Evolutionary conservation across 495 filamentous ascomycete genomes (phyloP).

Genomic region (Glonium stellatum): DNA sequence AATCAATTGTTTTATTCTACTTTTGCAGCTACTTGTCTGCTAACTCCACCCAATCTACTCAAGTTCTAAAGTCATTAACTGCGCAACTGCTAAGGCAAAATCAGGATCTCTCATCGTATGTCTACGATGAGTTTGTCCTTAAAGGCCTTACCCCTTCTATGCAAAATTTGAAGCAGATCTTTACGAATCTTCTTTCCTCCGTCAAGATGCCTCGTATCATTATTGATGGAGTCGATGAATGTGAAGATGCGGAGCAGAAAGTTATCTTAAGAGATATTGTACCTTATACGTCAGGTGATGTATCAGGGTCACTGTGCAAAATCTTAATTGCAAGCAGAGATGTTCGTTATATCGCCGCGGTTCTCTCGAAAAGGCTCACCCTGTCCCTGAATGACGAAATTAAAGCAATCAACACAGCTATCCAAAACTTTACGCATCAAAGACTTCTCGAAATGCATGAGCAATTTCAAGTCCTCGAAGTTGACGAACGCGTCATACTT

Average conservation of each 20-base stretch:
- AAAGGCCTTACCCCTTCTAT: not conserved
- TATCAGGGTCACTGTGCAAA: not conserved
- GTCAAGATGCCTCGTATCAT: not conserved
- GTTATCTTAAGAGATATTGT: not conserved
- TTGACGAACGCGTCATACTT: not conserved
- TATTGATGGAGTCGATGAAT: conserved; percentile 15
- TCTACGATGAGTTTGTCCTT: not conserved
- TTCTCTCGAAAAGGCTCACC: not conserved
- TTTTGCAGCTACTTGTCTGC: conserved; percentile 7
- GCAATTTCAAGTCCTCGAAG: not conserved
- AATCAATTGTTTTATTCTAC: conserved; percentile 4
- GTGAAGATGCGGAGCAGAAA: not conserved
- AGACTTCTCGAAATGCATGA: not conserved
- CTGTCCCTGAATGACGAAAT: not conserved
- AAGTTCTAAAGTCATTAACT: not conserved
- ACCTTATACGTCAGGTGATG: not conserved
- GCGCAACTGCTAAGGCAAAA: not conserved
- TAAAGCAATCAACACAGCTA: not conserved
- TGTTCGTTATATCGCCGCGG: not conserved
- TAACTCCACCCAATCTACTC: conserved; percentile 3
- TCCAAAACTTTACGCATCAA: not conserved
- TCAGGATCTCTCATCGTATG: not conserved
- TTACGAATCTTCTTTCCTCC: not conserved
- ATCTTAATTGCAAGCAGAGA: conserved; percentile 3
- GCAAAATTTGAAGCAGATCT: not conserved